These are phyloP conservation scores for Globisporangium uncinulatum DNA, from an alignment of 352 stramenopile genomes.

Conservation along the genomic window DNA sequence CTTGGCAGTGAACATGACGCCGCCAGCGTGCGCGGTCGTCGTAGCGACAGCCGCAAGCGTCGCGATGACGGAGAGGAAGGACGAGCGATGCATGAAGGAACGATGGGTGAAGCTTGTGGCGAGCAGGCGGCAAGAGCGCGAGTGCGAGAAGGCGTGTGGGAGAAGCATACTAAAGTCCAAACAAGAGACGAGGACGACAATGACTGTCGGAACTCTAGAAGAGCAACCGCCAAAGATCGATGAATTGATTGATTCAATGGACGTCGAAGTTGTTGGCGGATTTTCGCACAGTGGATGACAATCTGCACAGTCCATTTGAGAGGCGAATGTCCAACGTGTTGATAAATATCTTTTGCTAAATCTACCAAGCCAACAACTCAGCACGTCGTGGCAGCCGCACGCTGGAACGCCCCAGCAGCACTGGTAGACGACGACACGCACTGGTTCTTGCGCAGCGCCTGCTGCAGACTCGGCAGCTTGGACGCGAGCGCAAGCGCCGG, in stretches of 20 bases:
- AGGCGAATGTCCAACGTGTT: background rate
- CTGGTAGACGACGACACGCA: background rate
- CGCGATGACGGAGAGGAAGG: no score
- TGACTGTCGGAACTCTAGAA: background rate
- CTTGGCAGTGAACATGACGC: slow-evolving; percentile 36
- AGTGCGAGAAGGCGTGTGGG: no score
- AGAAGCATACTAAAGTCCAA: no score
- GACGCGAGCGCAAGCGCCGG: slow-evolving; percentile 9
- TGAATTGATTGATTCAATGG: no score
- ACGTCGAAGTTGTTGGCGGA: background rate
- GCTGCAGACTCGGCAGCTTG: slow-evolving; percentile 36
- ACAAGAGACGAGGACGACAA: background rate
- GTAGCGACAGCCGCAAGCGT: no score
- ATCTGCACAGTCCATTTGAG: background rate
- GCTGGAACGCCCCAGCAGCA: background rate
- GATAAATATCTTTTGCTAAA: background rate
- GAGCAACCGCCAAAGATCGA: slow-evolving; percentile 15
- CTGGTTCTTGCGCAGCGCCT: slow-evolving; percentile 35
- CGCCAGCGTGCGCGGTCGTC: background rate
- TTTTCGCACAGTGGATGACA: background rate
- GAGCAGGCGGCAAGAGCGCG: no score
- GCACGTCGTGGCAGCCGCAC: background rate
- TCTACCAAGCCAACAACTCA: background rate
- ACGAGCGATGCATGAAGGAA: no score
- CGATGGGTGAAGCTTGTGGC: no score